Percentiles rank a stretch among this genome's conserved stretches.
Conservation (phyloP, 257 asterid genomes). For the Perilla frutescens region DNA sequence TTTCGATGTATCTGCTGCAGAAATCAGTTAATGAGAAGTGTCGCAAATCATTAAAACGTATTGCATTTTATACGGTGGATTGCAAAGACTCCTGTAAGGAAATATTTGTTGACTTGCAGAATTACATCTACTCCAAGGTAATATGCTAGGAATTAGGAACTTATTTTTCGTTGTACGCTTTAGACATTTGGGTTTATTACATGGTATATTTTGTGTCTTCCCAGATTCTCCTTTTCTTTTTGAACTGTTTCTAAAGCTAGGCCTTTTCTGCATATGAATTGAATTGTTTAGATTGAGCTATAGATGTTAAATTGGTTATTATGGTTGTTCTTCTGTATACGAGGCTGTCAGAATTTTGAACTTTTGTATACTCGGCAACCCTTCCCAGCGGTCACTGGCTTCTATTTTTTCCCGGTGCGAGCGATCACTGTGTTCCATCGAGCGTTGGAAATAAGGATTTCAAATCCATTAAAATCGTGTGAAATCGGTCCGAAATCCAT, state of each 20-base stretch:
- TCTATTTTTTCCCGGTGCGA: no score
- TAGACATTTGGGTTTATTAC: background rate
- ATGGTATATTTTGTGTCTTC: slow-evolving; percentile 10
- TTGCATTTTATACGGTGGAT: slow-evolving; percentile 87
- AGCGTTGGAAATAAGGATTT: no score
- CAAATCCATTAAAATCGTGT: no score
- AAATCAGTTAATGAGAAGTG: slow-evolving; percentile 84
- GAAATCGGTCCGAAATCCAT: no score
- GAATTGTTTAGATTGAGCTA: slow-evolving; percentile 22
- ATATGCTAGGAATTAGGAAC: background rate
- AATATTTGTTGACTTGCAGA: slow-evolving; percentile 94
- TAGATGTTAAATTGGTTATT: slow-evolving; percentile 22
- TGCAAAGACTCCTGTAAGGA: slow-evolving; percentile 97
- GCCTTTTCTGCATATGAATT: background rate
- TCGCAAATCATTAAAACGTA: slow-evolving; percentile 75
- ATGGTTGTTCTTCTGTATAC: background rate
- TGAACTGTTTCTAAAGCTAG: slow-evolving; percentile 10
- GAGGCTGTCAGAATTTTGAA: background rate
- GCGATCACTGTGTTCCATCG: no score
- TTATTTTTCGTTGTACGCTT: slow-evolving; percentile 18
- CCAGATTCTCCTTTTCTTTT: slow-evolving; percentile 14
- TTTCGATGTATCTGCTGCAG: slow-evolving; percentile 52
- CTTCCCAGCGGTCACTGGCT: no score
- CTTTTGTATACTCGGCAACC: no score
- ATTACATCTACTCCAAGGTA: slow-evolving; percentile 81